Base-by-base conservation (phyloP, 352 stramenopile genomes). In the Phytophthora foliorum region DNA sequence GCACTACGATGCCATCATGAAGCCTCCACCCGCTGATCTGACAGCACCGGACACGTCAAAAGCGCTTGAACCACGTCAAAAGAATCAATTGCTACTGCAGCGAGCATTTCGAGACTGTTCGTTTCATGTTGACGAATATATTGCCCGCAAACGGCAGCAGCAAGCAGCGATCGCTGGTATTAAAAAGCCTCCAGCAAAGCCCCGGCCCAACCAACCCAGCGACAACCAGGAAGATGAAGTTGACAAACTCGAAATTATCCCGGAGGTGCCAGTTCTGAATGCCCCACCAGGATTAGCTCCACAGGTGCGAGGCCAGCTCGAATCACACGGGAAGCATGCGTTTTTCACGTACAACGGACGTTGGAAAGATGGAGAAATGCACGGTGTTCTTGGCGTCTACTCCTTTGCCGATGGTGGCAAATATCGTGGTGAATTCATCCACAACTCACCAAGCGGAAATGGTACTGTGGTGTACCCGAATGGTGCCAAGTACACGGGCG, bases 291-390 rank as follows among this genome's bases (percentile, higher is more conserved):
- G 85, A 14, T 70, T 93, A 19, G 85, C 85, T 1, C 83, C 81
- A 4, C 72, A 81, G 45, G 83, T 93, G 9, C 76, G 73, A 36
- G 85, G 83, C 0, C 76, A 83, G 46, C 78, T 90, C 29, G 83
- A 92, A 61, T 91, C 81, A 38, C 81, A 84, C 29, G 83, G 83
- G 5, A 90, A 89, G 36, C 85, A 93, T 60, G 25, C 25, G 0
- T 93, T 86, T 64, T 84, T 89, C 61, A 83, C 68, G 19, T 93
- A 92, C 70, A 86, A 82, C 9, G 85, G 85, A 5, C 80, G 78
- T 24, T 93, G 85, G 85, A 89, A 87, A 62, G 51, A 77, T 21
- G 85, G 85, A 22, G 76, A 90, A 68, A 93, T 93, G 83, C 80
- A 87, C 7, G 72, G 83, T 11, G 53, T 69, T 14, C 69, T 92